These are phyloP conservation scores for Myriosclerotinia curreyana DNA, from an alignment of 2,329 filamentous ascomycete genomes.

Conservation along the genomic window DNA sequence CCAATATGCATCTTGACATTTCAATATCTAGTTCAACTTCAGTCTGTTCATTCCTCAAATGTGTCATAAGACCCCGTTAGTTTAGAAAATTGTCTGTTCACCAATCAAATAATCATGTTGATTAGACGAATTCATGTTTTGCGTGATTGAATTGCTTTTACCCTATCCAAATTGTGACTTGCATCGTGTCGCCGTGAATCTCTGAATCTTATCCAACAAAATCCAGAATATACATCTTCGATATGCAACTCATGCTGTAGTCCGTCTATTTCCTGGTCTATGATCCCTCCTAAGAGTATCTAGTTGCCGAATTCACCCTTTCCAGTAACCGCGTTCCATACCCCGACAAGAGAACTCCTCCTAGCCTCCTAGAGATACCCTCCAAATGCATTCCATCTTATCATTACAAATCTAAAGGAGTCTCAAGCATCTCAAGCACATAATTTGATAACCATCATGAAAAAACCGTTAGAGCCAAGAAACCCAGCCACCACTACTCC, in stretches of 20 bases:
- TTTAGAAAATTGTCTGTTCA: background rate
- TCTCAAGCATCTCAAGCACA: background rate
- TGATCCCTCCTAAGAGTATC: background rate
- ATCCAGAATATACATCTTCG: background rate
- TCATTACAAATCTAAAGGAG: background rate
- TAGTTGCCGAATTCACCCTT: background rate
- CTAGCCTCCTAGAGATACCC: background rate
- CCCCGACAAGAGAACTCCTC: background rate
- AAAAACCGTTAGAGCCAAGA: conserved; percentile 3
- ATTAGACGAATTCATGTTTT: background rate
- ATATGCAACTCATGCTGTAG: background rate
- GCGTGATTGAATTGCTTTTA: background rate
- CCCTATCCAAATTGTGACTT: background rate
- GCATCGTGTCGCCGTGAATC: background rate
- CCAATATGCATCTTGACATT: background rate
- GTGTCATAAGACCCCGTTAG: background rate
- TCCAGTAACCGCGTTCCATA: background rate
- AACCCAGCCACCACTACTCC: background rate
- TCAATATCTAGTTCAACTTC: background rate
- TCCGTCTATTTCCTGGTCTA: too few relatives aligned
- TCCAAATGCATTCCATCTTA: background rate
- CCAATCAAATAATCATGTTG: background rate
- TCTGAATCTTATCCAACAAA: background rate
- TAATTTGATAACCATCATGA: background rate
- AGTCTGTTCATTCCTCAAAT: background rate